These are phyloP conservation scores for Parachlorella kessleri DNA, from an alignment of 139 green algal genomes.

Conservation along the genomic window DNA sequence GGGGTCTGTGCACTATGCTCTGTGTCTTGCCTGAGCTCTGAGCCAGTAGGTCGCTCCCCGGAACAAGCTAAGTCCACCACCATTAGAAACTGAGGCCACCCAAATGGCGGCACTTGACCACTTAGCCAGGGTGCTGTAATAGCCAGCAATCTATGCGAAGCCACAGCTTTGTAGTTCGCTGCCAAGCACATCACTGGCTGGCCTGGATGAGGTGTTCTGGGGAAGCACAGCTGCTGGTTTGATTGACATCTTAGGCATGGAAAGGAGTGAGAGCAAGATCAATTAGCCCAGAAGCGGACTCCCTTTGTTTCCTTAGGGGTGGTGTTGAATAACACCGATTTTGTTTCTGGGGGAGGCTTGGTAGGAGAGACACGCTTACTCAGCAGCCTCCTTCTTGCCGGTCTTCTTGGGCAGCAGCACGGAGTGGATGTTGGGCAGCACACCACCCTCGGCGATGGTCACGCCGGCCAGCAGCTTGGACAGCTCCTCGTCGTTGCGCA, in stretches of 20 bases:
- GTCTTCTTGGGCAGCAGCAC: slow-evolving; percentile 88
- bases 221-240: neutral
- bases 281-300: neutral
- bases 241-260: neutral
- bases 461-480: slow-evolving; percentile 85
- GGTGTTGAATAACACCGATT: slow-evolving; percentile 18
- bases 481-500: slow-evolving; percentile 96
- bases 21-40: too few relatives aligned
- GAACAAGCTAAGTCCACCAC: too few relatives aligned
- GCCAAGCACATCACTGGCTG: too few relatives aligned
- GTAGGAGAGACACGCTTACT: neutral
- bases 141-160: too few relatives aligned
- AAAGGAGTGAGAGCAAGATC: neutral
- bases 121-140: too few relatives aligned
- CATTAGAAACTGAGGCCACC: too few relatives aligned
- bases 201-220: too few relatives aligned
- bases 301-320: neutral
- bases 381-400: slow-evolving; percentile 83
- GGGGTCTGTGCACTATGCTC: too few relatives aligned
- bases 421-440: slow-evolving; percentile 89
- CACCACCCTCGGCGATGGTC: slow-evolving; percentile 82
- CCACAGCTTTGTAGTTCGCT: too few relatives aligned
- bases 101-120: too few relatives aligned
- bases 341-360: neutral
- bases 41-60: too few relatives aligned